Conservation (phyloP, 208 protist species). For the Acanthamoeba sp. region DNA sequence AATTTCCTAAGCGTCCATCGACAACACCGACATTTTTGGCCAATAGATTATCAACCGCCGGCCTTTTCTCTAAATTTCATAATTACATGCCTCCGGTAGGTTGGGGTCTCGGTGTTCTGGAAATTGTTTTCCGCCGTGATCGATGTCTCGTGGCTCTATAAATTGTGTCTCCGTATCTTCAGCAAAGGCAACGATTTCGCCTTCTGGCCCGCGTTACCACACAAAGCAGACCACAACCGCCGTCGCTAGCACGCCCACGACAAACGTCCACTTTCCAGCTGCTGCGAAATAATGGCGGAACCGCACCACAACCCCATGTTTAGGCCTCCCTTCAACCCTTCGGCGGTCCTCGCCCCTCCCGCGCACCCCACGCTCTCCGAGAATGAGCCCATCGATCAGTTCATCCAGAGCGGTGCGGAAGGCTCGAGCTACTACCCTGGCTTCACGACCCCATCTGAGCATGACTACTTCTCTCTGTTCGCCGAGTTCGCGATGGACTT, state of each 20-base stretch:
- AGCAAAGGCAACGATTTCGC: too few relatives aligned
- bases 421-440: neutral
- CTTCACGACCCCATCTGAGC: neutral
- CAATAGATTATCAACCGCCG: too few relatives aligned
- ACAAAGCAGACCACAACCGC: too few relatives aligned
- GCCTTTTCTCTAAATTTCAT: too few relatives aligned
- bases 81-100: too few relatives aligned
- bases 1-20: neutral
- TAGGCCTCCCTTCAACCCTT: neutral
- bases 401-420: conserved; percentile 26
- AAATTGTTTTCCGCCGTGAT: too few relatives aligned
- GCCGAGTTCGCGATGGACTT: conserved; percentile 47
- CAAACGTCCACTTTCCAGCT: neutral
- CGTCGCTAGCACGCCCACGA: too few relatives aligned
- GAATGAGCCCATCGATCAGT: conserved; percentile 63
- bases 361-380: conserved; percentile 1
- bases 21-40: neutral
- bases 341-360: neutral
- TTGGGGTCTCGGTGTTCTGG: too few relatives aligned
- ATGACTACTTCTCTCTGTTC: neutral
- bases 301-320: conserved; percentile 26
- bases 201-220: too few relatives aligned
- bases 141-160: too few relatives aligned
- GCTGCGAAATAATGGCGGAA: neutral
- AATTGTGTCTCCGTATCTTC: too few relatives aligned